Conservation (phyloP, 2,329 filamentous ascomycete species). For the Verticillium tricorpus region DNA sequence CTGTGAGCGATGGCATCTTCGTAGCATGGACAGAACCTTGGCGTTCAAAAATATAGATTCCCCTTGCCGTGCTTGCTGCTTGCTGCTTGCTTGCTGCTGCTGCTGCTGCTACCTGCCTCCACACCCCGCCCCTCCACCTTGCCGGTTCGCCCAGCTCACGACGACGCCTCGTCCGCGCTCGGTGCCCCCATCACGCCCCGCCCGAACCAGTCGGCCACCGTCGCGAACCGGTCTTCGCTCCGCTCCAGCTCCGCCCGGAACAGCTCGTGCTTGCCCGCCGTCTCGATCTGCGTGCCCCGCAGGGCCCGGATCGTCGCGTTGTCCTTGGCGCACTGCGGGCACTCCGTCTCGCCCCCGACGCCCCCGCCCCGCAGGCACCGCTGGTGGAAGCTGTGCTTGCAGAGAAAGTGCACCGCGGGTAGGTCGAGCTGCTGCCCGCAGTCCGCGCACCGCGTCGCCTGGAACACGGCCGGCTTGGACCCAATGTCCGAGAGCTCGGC, state of each 20-base stretch:
- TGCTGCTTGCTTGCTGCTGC: not conserved
- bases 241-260: conserved; percentile 76
- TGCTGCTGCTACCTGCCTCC: too few relatives aligned
- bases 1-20: not conserved
- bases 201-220: conserved; percentile 91
- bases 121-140: too few relatives aligned
- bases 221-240: conserved; percentile 81
- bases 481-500: conserved; percentile 73
- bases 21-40: not conserved
- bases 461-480: conserved; percentile 81
- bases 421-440: conserved; percentile 77
- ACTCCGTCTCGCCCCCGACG: conserved; percentile 63
- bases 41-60: not conserved
- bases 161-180: conserved; percentile 20
- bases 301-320: conserved; percentile 90
- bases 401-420: conserved; percentile 91
- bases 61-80: not conserved
- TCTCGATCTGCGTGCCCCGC: conserved; percentile 79
- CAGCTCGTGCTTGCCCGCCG: conserved; percentile 80
- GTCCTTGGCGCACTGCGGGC: conserved; percentile 76
- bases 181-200: conserved; percentile 75
- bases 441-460: conserved; percentile 80
- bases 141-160: not conserved
- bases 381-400: conserved; percentile 96
- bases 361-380: conserved; percentile 62